Conservation (phyloP, 306 rosid genomes). For the Begonia peltatifolia region DNA sequence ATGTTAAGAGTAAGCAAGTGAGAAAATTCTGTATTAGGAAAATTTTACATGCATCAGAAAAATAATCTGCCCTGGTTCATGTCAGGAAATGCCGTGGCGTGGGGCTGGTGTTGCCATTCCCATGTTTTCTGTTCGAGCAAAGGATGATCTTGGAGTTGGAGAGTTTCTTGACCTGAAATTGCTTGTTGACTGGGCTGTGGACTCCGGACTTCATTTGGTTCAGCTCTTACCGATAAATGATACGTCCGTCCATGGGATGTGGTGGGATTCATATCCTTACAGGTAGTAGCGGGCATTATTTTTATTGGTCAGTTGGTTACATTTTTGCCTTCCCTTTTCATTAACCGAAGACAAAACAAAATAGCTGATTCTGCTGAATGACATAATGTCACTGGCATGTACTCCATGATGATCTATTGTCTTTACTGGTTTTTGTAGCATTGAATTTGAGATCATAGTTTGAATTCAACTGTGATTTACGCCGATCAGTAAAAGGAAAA, state of each 20-base stretch:
- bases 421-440: no score
- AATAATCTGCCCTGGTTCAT: neutral
- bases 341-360: no score
- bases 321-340: no score
- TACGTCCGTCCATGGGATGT: slow-evolving; percentile 82
- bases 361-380: no score
- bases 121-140: slow-evolving; percentile 89
- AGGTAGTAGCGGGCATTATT: slow-evolving; percentile 28
- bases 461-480: no score
- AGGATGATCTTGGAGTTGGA: slow-evolving; percentile 89
- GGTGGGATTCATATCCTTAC: slow-evolving; percentile 99
- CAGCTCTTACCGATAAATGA: slow-evolving; percentile 93
- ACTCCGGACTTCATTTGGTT: slow-evolving; percentile 85
- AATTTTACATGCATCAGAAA: no score
- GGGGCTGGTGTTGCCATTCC: slow-evolving; percentile 95
- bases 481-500: no score
- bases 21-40: no score
- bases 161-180: slow-evolving; percentile 94
- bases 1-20: slow-evolving; percentile 59
- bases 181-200: slow-evolving; percentile 85
- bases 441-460: no score
- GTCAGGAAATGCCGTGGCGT: slow-evolving; percentile 83
- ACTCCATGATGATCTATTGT: no score
- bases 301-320: no score
- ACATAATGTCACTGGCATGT: no score